Conservation (phyloP, 225 moss, liverwort and hornwort species). For the Lunularia cruciata region DNA sequence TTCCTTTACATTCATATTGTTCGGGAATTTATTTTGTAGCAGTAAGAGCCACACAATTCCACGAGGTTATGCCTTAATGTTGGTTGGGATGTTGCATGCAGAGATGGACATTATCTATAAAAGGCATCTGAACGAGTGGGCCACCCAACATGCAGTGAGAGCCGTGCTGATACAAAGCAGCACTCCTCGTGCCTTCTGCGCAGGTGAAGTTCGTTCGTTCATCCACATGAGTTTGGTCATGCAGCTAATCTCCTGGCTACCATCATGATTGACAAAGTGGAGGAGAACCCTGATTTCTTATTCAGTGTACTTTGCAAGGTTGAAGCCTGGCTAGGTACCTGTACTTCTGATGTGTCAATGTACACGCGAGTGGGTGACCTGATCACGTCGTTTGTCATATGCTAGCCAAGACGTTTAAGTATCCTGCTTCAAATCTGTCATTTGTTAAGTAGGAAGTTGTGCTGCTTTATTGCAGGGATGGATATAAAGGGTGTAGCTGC, state of each 20-base stretch:
- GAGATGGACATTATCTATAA: conserved; percentile 91
- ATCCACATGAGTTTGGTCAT: no score
- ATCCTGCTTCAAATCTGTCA: background rate
- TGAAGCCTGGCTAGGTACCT: no score
- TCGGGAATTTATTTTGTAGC: no score
- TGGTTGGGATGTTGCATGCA: conserved; percentile 12
- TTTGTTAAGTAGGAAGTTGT: conserved; percentile 43
- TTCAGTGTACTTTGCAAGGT: no score
- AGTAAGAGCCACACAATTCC: no score
- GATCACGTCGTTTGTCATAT: background rate
- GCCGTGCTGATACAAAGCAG: conserved; percentile 87
- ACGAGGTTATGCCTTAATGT: no score
- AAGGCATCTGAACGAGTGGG: conserved; percentile 82
- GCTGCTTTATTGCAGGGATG: conserved; percentile 74
- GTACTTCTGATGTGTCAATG: background rate
- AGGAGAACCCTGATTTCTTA: no score
- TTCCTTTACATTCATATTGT: no score
- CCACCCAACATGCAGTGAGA: conserved; percentile 56
- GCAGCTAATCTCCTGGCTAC: no score
- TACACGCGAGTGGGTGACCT: background rate
- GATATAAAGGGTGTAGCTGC: conserved; percentile 98
- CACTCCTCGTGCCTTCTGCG: conserved; percentile 83
- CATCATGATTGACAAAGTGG: no score
- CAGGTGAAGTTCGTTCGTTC: conserved; percentile 52
- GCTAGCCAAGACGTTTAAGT: background rate